These are phyloP conservation scores for Claviceps purpurea DNA, from an alignment of 2,329 filamentous ascomycete genomes.

Conservation along the genomic window DNA sequence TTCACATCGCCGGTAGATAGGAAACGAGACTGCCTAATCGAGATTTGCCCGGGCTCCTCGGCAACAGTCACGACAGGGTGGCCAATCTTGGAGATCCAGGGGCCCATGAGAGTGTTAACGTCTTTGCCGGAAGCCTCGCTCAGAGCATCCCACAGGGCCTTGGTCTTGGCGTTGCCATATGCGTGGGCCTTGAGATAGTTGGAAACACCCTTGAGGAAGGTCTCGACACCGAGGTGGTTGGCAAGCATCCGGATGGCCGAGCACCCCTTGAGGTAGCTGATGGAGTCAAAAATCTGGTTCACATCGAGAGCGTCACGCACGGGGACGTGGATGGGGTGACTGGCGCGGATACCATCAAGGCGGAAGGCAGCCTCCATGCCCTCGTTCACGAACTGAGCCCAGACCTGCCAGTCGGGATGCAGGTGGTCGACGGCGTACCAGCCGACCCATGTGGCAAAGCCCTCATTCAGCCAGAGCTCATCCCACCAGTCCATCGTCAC, in stretches of 20 bases:
- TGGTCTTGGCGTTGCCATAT: constrained; percentile 82
- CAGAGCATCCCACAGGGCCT: constrained; percentile 80
- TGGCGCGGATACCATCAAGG: constrained; percentile 79
- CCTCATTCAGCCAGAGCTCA: constrained; percentile 88
- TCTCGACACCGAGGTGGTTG: constrained; percentile 73
- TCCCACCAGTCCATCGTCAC: constrained; percentile 98
- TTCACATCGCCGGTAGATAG: constrained; percentile 83
- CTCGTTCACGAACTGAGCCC: constrained; percentile 95
- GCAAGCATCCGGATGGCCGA: constrained; percentile 95
- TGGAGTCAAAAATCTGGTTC: constrained; percentile 95
- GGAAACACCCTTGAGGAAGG: constrained; percentile 80
- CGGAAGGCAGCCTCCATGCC: constrained; percentile 83
- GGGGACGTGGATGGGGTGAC: constrained; percentile 91
- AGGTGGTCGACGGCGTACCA: constrained; percentile 87
- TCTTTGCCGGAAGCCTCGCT: constrained; percentile 79
- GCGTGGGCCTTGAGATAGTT: constrained; percentile 80
- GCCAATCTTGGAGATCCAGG: constrained; percentile 92
- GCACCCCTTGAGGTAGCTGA: constrained; percentile 93
- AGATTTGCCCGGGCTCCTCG: constrained; percentile 72
- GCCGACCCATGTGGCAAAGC: constrained; percentile 96
- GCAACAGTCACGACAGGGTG: constrained; percentile 81
- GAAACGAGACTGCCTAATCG: constrained; percentile 76
- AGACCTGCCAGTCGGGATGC: constrained; percentile 94
- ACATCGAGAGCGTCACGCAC: constrained; percentile 89
- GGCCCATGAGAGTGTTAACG: constrained; percentile 75